Evolutionary conservation across 129 eudicot species (phyloP), one percentile per base, ranked within the genome.

Genomic region (Tagetes erecta): DNA sequence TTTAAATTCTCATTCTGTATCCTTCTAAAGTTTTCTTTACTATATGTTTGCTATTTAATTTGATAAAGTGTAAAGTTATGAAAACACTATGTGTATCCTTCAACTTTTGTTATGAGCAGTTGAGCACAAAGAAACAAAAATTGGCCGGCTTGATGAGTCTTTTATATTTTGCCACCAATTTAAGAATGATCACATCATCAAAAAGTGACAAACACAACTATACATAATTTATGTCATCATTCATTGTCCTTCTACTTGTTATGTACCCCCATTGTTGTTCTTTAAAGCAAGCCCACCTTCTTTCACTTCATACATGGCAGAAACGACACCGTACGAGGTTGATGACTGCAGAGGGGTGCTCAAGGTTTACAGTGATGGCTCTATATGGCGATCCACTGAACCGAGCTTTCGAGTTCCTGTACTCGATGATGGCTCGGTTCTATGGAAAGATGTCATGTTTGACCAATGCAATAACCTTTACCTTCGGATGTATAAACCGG

Each of bases 281-380:
- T 39, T 46, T 76, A 71, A 76, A 71, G 52, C 37, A 55, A 38
- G 49, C 13, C 8, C 70, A 69, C 51, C 8, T 35, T 62, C 68
- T 45, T 75, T 35, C 63, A 34, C 33, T 64, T 72, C 8, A 78
- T 35, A 3, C 80, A 65, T 47, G 51, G 20, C 74, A 34, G 8
- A 42, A 11, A 67, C 67, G 62, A 74, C 64, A 27, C 77, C 72
- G 0, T 67, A 65, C 12, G 88, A 68, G 69, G 95, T 91, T 11
- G 95, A 91, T 35, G 97, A 91, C 45, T 88, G 93, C 39, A 55
- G 97, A 46, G 91, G 97, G 10, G 97, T 91, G 4, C 97, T 91
- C 51, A 74, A 80, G 56, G 91, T 87, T 2, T 87, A 82, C 53
- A 87, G 85, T 2, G 97, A 87, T 49, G 97, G 97, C 49, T 84